phyloP scores from a whole-genome alignment of 352 stramenopile species.

The Pythium grandisporangium region DNA sequence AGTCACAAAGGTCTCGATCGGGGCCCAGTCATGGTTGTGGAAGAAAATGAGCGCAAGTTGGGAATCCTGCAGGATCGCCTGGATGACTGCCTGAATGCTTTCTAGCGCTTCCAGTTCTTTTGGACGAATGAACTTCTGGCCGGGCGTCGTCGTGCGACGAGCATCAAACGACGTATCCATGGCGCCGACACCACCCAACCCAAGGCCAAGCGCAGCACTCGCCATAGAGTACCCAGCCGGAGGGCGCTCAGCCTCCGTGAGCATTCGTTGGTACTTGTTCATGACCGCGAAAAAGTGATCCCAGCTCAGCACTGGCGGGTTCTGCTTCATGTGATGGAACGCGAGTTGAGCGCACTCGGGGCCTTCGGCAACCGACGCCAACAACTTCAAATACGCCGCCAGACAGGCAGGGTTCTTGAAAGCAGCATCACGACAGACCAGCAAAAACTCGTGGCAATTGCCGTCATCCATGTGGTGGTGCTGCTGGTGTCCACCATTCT shows the following conservation, averaged over 20 bases:
- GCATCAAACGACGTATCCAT: constrained; percentile 12
- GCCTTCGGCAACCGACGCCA: constrained; percentile 54
- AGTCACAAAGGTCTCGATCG: constrained; percentile 72
- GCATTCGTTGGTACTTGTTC: constrained; percentile 73
- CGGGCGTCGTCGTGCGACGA: constrained; percentile 26
- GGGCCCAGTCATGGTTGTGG: constrained; percentile 81
- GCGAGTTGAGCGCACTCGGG: constrained; percentile 62
- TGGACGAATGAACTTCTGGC: constrained; percentile 64
- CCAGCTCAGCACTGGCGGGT: constrained; percentile 68
- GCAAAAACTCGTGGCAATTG: constrained; percentile 54
- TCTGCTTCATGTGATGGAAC: constrained; percentile 85
- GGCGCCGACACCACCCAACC: constrained; percentile 7
- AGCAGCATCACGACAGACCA: constrained; percentile 60
- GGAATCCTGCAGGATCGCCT: constrained; percentile 61
- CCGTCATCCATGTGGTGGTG: constrained; percentile 8
- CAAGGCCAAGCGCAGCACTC: too few species aligned
- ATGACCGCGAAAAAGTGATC: constrained; percentile 82
- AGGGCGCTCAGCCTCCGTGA: constrained; percentile 64
- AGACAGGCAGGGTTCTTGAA: constrained; percentile 71
- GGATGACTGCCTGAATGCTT: constrained; percentile 71
- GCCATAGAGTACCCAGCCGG: constrained; percentile 5
- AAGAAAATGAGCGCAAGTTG: constrained; percentile 79
- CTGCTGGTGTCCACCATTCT: constrained; percentile 5
- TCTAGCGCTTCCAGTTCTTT: constrained; percentile 79
- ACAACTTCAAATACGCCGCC: constrained; percentile 63